Evolutionary conservation across 2,329 filamentous ascomycete species (phyloP), one percentile per base, ranked within the genome.

Genomic region (Colletotrichum tabaci): DNA sequence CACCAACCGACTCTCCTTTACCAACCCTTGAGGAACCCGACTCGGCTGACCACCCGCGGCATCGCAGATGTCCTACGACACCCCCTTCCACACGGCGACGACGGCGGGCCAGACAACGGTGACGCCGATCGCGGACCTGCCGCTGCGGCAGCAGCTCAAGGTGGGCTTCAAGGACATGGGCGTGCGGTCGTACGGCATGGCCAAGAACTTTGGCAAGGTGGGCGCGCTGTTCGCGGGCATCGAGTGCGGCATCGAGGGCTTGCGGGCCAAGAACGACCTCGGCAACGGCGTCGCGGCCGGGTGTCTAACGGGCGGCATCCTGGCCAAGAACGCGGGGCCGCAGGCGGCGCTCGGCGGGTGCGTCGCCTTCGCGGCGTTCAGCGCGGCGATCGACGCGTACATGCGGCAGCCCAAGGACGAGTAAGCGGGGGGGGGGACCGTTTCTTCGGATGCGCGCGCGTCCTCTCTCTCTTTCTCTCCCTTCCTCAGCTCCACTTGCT

Each of bases 111-210:
- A 68, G 66, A 62, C 69, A 40, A 79, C 75, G 79, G 76, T 79
- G 58, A 82, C 76, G 30, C 81, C 85, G 58, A 78, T 91, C 72
- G 80, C 85, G 52, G 86, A 87, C n/a, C 90, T 99, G 23, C 95
- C 96, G 38, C 87, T 96, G 74, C 89, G 91, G 56, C 90, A 98
- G 81, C 96, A 98, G 83, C 88, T 99, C 65, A 91, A 90, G 74
- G 84, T 89, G 78, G 96, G 96, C 64, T 94, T 99, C 86, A 95
- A 93, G 82, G 96, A 99, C 82, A 98, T 99, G 95, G 96, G 96
- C 75, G 83, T 88, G 74, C 91, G 94, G 15, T 96, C 94, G 5
- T 94, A 88, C 82, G 92, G 91, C 74, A 94, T 92, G 58, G 96
- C 95, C 66, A 96, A 95, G 85, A 98, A 97, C 86, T 99, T 99